These are phyloP conservation scores for Cercospora brassicicola DNA, from an alignment of 2,329 filamentous ascomycete genomes.

Conservation along the genomic window DNA sequence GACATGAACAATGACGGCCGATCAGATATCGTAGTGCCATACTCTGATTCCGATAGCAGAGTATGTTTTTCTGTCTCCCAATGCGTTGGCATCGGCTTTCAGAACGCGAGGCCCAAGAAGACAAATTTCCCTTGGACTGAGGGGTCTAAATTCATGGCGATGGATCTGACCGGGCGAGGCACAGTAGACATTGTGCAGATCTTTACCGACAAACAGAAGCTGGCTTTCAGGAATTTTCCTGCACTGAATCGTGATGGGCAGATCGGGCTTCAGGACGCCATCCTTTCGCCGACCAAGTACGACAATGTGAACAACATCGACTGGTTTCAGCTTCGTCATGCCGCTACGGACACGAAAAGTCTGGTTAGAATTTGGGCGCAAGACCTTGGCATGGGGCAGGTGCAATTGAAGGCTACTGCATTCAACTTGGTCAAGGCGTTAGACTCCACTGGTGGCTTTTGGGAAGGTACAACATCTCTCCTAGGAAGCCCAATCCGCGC, in stretches of 20 bases:
- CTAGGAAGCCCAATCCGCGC: background rate
- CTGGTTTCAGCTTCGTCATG: background rate
- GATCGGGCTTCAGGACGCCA: background rate
- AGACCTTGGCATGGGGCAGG: background rate
- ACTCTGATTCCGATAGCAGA: background rate
- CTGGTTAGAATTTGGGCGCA: background rate
- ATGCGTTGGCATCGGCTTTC: background rate
- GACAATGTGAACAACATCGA: background rate
- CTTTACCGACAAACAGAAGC: background rate
- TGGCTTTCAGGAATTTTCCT: background rate
- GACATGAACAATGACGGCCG: background rate
- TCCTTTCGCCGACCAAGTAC: background rate
- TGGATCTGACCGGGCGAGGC: background rate
- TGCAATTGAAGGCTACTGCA: background rate
- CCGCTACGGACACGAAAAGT: background rate
- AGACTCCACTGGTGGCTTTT: background rate
- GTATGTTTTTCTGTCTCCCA: background rate
- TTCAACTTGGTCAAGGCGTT: background rate
- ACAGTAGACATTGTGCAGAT: background rate
- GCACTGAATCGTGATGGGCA: background rate
- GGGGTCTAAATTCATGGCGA: background rate
- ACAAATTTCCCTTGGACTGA: background rate
- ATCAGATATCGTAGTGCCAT: background rate
- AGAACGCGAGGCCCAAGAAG: background rate
- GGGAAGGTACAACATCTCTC: background rate